Percentiles rank a stretch among this genome's conserved stretches.
Conservation (phyloP, 257 asterid species). For the Solanum ossicruentum region DNA sequence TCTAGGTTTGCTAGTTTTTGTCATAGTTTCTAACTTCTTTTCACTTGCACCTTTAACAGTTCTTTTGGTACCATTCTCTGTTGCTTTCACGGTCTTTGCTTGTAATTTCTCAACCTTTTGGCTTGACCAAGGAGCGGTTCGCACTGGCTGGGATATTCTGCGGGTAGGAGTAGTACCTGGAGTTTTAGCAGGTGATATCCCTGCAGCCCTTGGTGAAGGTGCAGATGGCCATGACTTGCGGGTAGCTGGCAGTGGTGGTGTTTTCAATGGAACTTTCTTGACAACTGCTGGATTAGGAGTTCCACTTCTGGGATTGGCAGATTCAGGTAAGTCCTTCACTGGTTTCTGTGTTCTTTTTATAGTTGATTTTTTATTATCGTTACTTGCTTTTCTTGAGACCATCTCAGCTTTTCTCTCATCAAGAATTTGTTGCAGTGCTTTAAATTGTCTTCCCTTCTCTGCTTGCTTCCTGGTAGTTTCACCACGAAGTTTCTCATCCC, state of each 20-base stretch:
- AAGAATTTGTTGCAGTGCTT: slow-evolving; percentile 3
- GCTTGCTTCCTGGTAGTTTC: slow-evolving; percentile 37
- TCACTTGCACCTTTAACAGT: slow-evolving; percentile 28
- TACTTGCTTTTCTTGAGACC: slow-evolving; percentile 29
- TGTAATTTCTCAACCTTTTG: slow-evolving; percentile 41
- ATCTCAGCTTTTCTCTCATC: slow-evolving; percentile 22
- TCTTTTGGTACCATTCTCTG: slow-evolving; percentile 35
- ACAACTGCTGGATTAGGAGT: slow-evolving; percentile 32
- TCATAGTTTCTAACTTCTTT: slow-evolving; percentile 38
- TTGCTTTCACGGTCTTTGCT: slow-evolving; percentile 32
- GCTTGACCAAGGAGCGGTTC: slow-evolving; percentile 30
- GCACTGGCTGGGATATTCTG: slow-evolving; percentile 51
- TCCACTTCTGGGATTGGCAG: slow-evolving; percentile 48
- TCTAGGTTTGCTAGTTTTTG: slow-evolving; percentile 34
- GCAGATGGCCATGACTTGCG: slow-evolving; percentile 87
- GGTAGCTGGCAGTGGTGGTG: slow-evolving; percentile 59
- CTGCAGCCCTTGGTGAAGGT: slow-evolving; percentile 51
- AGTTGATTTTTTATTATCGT: slow-evolving; percentile 25
- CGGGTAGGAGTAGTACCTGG: slow-evolving; percentile 42
- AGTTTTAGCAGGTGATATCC: slow-evolving; percentile 48
- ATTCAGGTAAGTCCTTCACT: slow-evolving; percentile 22
- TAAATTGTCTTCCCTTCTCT: slow-evolving; percentile 48
- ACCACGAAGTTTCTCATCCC: slow-evolving; percentile 60
- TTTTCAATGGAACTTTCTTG: slow-evolving; percentile 39
- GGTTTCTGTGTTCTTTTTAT: slow-evolving; percentile 54